Evolutionary conservation across 345 rosid species (phyloP).

Genomic region (Corymbia maculata): DNA sequence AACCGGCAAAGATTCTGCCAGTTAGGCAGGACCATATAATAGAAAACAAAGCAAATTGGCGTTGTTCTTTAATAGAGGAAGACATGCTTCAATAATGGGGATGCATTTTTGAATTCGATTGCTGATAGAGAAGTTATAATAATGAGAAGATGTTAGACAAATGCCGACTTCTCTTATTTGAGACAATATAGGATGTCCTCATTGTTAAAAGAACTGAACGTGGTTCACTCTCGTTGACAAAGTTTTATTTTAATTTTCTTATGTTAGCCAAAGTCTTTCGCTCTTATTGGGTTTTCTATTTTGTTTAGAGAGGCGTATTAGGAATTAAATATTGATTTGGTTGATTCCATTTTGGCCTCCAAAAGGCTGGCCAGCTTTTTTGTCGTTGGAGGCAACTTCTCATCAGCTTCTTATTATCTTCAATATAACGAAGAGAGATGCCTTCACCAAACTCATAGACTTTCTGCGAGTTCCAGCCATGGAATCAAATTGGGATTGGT

Average conservation of each 20-base stretch:
- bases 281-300: background rate
- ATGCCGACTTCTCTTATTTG: slow-evolving; percentile 3
- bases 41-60: background rate
- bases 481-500: background rate
- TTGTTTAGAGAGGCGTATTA: background rate
- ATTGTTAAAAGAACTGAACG: slow-evolving; percentile 9
- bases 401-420: background rate
- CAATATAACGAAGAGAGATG: background rate
- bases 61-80: background rate
- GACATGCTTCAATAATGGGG: background rate
- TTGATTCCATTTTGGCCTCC: slow-evolving; percentile 7
- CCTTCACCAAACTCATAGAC: background rate
- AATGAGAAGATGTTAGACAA: slow-evolving; percentile 1
- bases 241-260: background rate
- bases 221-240: slow-evolving; percentile 31
- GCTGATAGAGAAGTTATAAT: background rate
- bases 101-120: background rate
- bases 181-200: slow-evolving; percentile 9
- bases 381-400: slow-evolving; percentile 30
- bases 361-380: slow-evolving; percentile 36
- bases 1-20: background rate
- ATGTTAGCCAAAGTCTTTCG: slow-evolving; percentile 2
- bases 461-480: background rate
- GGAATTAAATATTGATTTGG: background rate
- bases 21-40: background rate